Conservation (phyloP, 768 basidiomycete species). For the Phylloporus sp. region DNA sequence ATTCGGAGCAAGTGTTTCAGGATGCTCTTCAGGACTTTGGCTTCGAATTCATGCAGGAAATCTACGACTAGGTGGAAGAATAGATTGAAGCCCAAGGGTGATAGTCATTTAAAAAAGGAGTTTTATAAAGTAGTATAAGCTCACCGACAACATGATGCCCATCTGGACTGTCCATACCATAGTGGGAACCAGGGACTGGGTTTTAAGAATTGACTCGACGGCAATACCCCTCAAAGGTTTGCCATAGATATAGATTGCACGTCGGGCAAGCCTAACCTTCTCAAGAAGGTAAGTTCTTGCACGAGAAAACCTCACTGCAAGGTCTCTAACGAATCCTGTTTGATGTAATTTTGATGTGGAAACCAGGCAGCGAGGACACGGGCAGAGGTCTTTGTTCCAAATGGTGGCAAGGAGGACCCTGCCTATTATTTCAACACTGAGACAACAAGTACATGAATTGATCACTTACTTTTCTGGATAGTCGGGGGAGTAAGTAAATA, state of each 20-base stretch:
- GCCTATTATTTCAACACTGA: not conserved
- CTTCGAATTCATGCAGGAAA: not conserved
- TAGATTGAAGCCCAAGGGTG: not conserved
- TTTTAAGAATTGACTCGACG: not conserved
- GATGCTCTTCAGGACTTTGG: not conserved
- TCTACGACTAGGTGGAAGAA: not conserved
- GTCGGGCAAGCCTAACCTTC: not conserved
- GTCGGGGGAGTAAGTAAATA: conserved; percentile 5
- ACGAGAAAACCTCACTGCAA: not conserved
- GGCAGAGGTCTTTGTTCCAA: not conserved
- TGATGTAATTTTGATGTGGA: not conserved
- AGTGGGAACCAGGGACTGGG: not conserved
- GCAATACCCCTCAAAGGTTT: not conserved
- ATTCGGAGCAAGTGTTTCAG: not conserved
- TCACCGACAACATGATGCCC: not conserved
- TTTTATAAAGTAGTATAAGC: not conserved
- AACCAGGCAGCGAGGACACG: not conserved
- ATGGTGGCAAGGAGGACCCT: not conserved
- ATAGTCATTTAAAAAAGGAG: not conserved
- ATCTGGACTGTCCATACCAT: not conserved
- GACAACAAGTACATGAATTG: not conserved
- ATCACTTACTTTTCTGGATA: conserved; percentile 3
- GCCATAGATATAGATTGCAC: not conserved
- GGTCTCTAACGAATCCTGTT: not conserved
- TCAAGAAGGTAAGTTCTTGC: not conserved